Base-by-base conservation (phyloP, 345 rosid species). In the Kernera saxatilis region DNA sequence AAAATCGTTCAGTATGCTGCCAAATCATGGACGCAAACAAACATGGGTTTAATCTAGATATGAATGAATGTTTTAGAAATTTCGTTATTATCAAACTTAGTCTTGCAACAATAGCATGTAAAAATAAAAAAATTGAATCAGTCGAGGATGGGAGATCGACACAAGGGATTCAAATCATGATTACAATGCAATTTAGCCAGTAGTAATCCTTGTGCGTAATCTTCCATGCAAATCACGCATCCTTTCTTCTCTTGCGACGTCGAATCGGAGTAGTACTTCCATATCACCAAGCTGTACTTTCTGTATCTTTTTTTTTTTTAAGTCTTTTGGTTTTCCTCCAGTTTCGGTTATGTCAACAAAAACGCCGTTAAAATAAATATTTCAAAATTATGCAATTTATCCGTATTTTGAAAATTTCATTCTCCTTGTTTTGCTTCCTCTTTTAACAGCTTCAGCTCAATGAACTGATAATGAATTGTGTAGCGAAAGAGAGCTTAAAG, bases 401-500 rank as follows among this genome's bases (percentile, higher is more conserved):
- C n/a, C 1, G 15, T 13, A 14, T 25, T 36, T 36, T 30, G n/a
- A 52, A 49, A 33, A 1, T 23, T 17, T 22, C 11, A 2, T 14
- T 50, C 30, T 33, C 64, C 21, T 39, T 67, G 23, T 58, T 59
- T 73, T 25, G 19, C 17, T 35, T 45, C 7, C 32, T 37, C 33
- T 45, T 13, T 13, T 48, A n/a, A 45, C 66, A 54, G 11, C 15
- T 30, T 10, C 4, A 27, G 13, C 56, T 40, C 53, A 27, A 32
- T 74, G 79, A 39, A 18, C 64, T 50, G 51, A 67, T 22, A 57
- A 86, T 88, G 89, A 84, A 70, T 23, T 58, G 73, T 61, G 58
- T 82, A 33, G 40, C 71, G 70, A 46, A 27, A 7, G 67, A 44
- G 69, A 80, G 64, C 66, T 67, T 71, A 35, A 82, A 66, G 59